Evolutionary conservation across 208 protist genomes (phyloP).

Genomic region (Trypanosoma lewisi): DNA sequence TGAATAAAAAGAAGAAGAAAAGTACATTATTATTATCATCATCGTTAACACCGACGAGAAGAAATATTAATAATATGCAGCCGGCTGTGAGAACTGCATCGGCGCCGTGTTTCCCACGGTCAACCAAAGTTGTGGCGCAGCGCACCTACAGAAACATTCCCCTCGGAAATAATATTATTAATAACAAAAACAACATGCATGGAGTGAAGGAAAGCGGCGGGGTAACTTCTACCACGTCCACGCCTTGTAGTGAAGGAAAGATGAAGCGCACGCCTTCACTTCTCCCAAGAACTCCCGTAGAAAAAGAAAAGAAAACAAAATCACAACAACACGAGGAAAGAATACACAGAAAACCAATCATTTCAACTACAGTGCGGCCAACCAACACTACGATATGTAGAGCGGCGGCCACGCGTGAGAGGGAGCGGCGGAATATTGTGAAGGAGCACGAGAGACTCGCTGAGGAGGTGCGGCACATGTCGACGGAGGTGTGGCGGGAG

Average conservation of each 20-base stretch:
- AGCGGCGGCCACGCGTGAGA: conserved; percentile 2
- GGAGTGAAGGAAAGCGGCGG: no score
- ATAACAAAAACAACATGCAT: background rate
- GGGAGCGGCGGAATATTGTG: conserved; percentile 6
- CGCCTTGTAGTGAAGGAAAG: no score
- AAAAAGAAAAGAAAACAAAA: background rate
- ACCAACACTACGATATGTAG: conserved; percentile 13
- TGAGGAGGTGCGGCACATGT: conserved; percentile 8
- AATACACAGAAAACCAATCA: background rate
- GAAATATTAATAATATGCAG: background rate
- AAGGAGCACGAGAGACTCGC: conserved; percentile 12
- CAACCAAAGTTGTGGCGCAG: background rate
- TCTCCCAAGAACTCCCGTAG: no score
- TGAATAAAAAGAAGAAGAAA: no score
- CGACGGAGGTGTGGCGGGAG: background rate
- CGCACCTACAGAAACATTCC: background rate
- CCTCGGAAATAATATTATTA: no score
- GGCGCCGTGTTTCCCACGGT: background rate
- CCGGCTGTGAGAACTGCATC: background rate
- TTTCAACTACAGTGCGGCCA: background rate
- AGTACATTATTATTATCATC: no score
- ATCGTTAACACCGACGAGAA: background rate
- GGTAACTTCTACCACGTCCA: no score
- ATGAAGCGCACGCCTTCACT: no score
- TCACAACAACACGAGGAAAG: background rate